Evolutionary conservation across 805 yeast species (phyloP).

Genomic region (Saccharomycopsis fodiens): DNA sequence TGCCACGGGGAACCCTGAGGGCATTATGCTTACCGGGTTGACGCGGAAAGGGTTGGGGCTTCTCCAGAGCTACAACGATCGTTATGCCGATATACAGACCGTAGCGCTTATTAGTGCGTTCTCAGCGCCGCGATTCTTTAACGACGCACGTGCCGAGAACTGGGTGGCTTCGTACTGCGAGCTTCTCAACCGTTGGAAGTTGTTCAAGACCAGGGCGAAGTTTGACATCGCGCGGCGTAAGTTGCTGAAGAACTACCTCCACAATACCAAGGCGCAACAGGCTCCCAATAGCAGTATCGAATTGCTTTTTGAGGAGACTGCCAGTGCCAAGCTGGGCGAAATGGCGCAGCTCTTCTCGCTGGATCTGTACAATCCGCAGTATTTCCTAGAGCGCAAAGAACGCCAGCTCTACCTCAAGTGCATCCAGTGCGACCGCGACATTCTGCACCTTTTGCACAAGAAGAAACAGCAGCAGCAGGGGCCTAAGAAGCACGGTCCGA

Average conservation of each 20-base stretch:
- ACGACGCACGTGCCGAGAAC: conserved; percentile 60
- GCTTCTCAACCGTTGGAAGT: conserved; percentile 71
- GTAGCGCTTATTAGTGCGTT: conserved; percentile 75
- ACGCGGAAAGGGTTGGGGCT: conserved; percentile 78
- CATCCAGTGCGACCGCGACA: conserved; percentile 69
- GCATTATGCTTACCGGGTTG: conserved; percentile 84
- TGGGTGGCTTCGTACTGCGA: conserved; percentile 72
- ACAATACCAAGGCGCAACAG: neutral
- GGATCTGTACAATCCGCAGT: neutral
- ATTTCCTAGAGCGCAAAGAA: conserved; percentile 29
- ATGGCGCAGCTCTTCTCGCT: neutral
- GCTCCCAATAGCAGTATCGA: neutral
- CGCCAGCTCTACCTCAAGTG: conserved; percentile 80
- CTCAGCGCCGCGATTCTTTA: conserved; percentile 79
- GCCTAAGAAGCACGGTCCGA: neutral
- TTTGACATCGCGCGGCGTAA: conserved; percentile 76
- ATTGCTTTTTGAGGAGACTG: neutral
- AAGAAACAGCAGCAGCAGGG: conserved; percentile 7
- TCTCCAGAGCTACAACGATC: conserved; percentile 78
- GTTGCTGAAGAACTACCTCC: conserved; percentile 38
- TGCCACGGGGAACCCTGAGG: conserved; percentile 79
- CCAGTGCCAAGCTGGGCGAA: neutral
- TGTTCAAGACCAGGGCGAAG: conserved; percentile 71
- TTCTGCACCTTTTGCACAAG: conserved; percentile 24
- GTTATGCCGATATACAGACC: conserved; percentile 87